A percentile compares a stretch with the other conserved stretches of the same genome.
These are phyloP conservation scores for Botryosphaeria agaves DNA, from an alignment of 2,329 filamentous ascomycete species.

Conservation along the genomic window DNA sequence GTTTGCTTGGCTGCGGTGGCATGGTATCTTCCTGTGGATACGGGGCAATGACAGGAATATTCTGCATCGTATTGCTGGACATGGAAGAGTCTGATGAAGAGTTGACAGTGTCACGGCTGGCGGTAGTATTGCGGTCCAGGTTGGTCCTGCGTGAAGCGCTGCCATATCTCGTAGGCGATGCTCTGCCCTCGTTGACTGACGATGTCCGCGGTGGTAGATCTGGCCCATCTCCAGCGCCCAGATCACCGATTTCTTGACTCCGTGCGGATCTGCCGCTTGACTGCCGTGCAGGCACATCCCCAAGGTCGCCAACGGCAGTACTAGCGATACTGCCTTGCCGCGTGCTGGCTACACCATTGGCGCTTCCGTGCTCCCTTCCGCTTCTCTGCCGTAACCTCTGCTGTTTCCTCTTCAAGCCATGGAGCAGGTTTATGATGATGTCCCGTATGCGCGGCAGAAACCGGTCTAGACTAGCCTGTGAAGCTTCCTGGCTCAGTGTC, in stretches of 20 bases:
- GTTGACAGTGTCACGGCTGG: slow-evolving; percentile 14
- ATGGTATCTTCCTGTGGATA: slow-evolving; percentile 46
- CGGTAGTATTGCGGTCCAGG: slow-evolving; percentile 12
- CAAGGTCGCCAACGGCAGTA: slow-evolving; percentile 24
- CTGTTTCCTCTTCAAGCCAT: slow-evolving; percentile 93
- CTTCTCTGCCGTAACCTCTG: slow-evolving; percentile 55
- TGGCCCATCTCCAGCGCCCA: slow-evolving; percentile 14
- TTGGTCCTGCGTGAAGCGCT: slow-evolving; percentile 16
- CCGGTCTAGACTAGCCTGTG: slow-evolving; percentile 78
- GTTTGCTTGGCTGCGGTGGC: slow-evolving; percentile 16
- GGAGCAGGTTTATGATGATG: slow-evolving; percentile 94
- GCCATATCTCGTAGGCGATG: slow-evolving; percentile 25
- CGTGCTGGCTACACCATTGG: slow-evolving; percentile 20
- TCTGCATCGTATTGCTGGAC: slow-evolving; percentile 62
- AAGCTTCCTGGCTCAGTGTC: slow-evolving; percentile 91
- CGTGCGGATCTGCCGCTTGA: slow-evolving; percentile 23
- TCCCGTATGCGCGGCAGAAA: slow-evolving; percentile 90
- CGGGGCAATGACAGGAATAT: slow-evolving; percentile 54
- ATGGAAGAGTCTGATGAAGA: slow-evolving; percentile 46
- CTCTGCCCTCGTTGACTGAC: slow-evolving; percentile 22
- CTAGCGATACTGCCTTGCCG: slow-evolving; percentile 30
- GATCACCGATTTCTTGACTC: slow-evolving; percentile 19
- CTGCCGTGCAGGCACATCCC: slow-evolving; percentile 20
- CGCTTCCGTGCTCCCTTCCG: slow-evolving; percentile 25
- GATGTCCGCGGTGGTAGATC: slow-evolving; percentile 30